Evolutionary conservation across 192 early-diverging fungal species (phyloP).

Genomic region (Backusella westeae): DNA sequence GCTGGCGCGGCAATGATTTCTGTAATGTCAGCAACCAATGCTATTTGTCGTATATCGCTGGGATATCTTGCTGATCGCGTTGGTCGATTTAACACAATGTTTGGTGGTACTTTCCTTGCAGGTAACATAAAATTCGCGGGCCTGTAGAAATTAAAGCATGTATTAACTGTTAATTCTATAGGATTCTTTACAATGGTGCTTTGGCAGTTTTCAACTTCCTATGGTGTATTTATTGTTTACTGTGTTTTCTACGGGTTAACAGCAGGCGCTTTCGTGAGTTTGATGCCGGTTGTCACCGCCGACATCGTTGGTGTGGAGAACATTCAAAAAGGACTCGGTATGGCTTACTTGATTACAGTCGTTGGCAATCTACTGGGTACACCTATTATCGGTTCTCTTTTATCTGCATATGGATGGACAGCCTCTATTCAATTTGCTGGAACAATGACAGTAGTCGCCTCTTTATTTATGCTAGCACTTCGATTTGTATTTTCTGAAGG

Average conservation of each 20-base stretch:
- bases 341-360: slow-evolving; percentile 37
- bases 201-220: slow-evolving; percentile 47
- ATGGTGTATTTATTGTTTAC: slow-evolving; percentile 32
- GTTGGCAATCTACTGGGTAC: slow-evolving; percentile 42
- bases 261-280: slow-evolving; percentile 39
- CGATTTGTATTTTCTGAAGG: slow-evolving; percentile 25
- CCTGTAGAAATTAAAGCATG: not conserved
- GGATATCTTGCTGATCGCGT: slow-evolving; percentile 55
- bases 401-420: slow-evolving; percentile 26
- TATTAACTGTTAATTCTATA: not conserved
- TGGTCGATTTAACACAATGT: slow-evolving; percentile 52
- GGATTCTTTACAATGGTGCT: slow-evolving; percentile 32
- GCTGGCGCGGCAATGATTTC: slow-evolving; percentile 55
- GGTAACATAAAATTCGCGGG: slow-evolving; percentile 6
- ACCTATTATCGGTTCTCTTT: slow-evolving; percentile 34
- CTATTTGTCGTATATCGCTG: slow-evolving; percentile 57
- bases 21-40: slow-evolving; percentile 64
- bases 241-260: slow-evolving; percentile 28
- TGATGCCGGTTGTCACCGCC: slow-evolving; percentile 46
- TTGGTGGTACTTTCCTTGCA: slow-evolving; percentile 43
- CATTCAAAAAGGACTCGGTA: slow-evolving; percentile 39
- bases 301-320: slow-evolving; percentile 55
- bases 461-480: slow-evolving; percentile 32
- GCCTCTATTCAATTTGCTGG: slow-evolving; percentile 41
- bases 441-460: slow-evolving; percentile 16